phyloP scores from a whole-genome alignment of 2,329 filamentous ascomycete species.

The Ascochyta koolunga region DNA sequence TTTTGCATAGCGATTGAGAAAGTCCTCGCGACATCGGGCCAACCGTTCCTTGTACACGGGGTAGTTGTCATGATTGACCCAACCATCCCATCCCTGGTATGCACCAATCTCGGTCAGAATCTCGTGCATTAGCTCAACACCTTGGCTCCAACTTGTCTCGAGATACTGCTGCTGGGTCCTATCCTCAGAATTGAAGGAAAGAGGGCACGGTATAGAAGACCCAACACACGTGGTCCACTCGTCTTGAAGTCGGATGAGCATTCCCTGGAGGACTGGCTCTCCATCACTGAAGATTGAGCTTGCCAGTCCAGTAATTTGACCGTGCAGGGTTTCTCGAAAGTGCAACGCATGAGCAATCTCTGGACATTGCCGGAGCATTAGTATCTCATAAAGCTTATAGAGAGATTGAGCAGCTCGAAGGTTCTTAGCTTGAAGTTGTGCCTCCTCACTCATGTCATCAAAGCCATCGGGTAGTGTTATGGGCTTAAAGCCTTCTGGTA shows the following conservation, averaged over 20 bases:
- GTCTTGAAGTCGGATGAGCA: slow-evolving; percentile 26
- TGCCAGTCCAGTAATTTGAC: slow-evolving; percentile 22
- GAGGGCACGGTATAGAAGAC: slow-evolving; percentile 21
- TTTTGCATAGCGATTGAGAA: slow-evolving; percentile 25
- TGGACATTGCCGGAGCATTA: slow-evolving; percentile 22
- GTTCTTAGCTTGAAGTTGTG: slow-evolving; percentile 22
- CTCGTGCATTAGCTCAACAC: slow-evolving; percentile 30
- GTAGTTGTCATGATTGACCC: slow-evolving; percentile 31
- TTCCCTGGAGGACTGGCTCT: slow-evolving; percentile 23
- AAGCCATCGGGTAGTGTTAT: slow-evolving; percentile 23
- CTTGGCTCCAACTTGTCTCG: slow-evolving; percentile 25
- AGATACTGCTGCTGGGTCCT: slow-evolving; percentile 24
- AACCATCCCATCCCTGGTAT: slow-evolving; percentile 32
- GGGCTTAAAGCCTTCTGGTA: slow-evolving; percentile 22
- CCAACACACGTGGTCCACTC: slow-evolving; percentile 19
- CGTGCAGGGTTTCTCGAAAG: slow-evolving; percentile 23
- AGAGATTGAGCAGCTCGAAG: slow-evolving; percentile 27
- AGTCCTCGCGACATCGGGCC: slow-evolving; percentile 23
- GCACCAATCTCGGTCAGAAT: slow-evolving; percentile 24
- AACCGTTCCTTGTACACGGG: slow-evolving; percentile 26
- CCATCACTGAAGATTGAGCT: slow-evolving; percentile 25
- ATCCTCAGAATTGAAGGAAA: slow-evolving; percentile 24
- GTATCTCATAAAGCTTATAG: slow-evolving; percentile 26
- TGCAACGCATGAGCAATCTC: slow-evolving; percentile 20
- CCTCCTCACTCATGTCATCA: slow-evolving; percentile 21